Conservation (phyloP, 495 filamentous ascomycete genomes). For the Podospora comata region DNA sequence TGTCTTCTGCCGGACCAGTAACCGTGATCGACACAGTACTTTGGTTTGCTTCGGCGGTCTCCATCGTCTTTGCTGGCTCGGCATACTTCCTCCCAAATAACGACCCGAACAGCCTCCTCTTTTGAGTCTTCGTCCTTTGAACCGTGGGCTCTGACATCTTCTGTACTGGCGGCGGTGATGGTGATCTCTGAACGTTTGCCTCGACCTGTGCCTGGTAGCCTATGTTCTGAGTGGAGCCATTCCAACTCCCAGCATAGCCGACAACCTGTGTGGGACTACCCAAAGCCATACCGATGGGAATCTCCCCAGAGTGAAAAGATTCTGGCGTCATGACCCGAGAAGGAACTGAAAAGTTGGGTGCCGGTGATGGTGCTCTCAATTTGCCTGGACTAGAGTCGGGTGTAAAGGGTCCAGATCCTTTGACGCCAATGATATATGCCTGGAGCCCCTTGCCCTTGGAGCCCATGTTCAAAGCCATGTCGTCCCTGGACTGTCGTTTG, state of each 20-base stretch:
- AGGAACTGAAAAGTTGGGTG: slow-evolving; percentile 26
- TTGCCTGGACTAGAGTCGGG: slow-evolving; percentile 41
- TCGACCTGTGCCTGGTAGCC: slow-evolving; percentile 25
- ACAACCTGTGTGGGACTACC: slow-evolving; percentile 45
- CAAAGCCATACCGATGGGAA: slow-evolving; percentile 57
- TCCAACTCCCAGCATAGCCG: slow-evolving; percentile 9
- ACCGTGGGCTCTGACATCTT: slow-evolving; percentile 29
- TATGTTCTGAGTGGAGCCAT: slow-evolving; percentile 16
- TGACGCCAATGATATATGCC: slow-evolving; percentile 21
- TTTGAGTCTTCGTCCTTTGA: slow-evolving; percentile 43
- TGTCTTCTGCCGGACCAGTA: slow-evolving; percentile 10
- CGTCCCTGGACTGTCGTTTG: slow-evolving; percentile 48
- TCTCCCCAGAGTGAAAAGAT: slow-evolving; percentile 36
- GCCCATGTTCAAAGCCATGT: slow-evolving; percentile 40
- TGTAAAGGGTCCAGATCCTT: slow-evolving; percentile 39
- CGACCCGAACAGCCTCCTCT: slow-evolving; percentile 47
- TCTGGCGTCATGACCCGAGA: slow-evolving; percentile 40
- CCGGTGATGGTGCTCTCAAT: slow-evolving; percentile 21
- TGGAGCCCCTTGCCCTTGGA: slow-evolving; percentile 24
- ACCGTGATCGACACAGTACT: slow-evolving; percentile 20
- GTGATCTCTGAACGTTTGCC: slow-evolving; percentile 18
- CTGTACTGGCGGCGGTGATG: slow-evolving; percentile 27
- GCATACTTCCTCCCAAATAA: slow-evolving; percentile 46
- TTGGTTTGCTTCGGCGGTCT: slow-evolving; percentile 14
- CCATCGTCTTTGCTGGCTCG: slow-evolving; percentile 25